Base-by-base conservation (phyloP, 192 early-diverging fungal species). In the Oehlia diaphana region DNA sequence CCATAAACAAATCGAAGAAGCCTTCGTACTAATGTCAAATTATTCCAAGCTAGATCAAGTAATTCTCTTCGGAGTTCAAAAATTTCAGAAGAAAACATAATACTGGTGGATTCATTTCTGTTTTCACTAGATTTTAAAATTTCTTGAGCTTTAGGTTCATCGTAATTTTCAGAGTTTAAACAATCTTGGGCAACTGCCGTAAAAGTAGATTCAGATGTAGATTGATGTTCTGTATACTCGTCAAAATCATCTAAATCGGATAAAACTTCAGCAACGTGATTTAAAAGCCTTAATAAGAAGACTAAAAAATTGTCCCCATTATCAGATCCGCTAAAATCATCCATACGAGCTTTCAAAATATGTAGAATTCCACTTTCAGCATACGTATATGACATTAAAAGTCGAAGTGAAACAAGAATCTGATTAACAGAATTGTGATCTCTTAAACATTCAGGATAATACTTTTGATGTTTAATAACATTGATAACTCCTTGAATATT, bases 401-500 rank as follows among this genome's bases (percentile, higher is more conserved):
- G 61, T 10, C 63, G 37, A 53, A 81, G 62, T 37, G 74, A 58
- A 39, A 81, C 35, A 5, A 81, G 44, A 4, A 77, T 50, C 63
- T 81, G 72, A 35, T 74, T 68, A 49, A 81, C 80, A 61, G 64
- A 33, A 66, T 78, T 64, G 10, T 68, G 64, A 49, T 81, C 80
- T 76, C 75, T 61, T 49, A 81, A 65, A 65, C 72, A 81, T 74
- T 81, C 80, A 3, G 80, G 72, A 74, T 81, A 81, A 65, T 77
- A 68, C 21, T 81, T 81, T 50, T 81, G 72, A 49, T 81, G 72
- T n/a, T 81, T 74, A 28, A 81, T 76, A 19, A 81, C 37, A 74
- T 81, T 74, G 19, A 81, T 66, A 4, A 81, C 80, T 21, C 75
- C 64, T 61, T 76, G 80, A 26, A 81, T 65, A 33, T 26, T 68